A percentile compares a stretch with the other conserved stretches of the same genome.
phyloP scores from a whole-genome alignment of 345 rosid species.

The Streptanthus diversifolius region DNA sequence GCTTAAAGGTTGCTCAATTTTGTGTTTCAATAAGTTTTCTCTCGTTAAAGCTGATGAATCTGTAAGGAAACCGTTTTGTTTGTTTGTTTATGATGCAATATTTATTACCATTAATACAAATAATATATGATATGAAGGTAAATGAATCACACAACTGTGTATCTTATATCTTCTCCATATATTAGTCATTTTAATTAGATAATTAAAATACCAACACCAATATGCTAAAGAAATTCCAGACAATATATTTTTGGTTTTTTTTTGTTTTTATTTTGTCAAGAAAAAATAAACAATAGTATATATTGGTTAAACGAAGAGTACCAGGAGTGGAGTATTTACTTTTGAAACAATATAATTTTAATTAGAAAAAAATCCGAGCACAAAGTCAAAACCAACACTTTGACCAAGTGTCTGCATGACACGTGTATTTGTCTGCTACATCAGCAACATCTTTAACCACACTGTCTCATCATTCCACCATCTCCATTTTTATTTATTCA shows the following conservation, averaged over 20 bases:
- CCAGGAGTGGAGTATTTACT: conserved; percentile 20
- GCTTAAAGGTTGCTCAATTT: not conserved
- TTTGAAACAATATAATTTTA: not conserved
- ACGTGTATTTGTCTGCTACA: conserved; percentile 34
- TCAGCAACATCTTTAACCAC: conserved; percentile 34
- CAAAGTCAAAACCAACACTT: conserved; percentile 36
- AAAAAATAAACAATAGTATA: too few species aligned
- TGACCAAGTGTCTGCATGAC: conserved; percentile 26
- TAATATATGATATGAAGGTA: not conserved
- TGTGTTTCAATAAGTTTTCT: not conserved
- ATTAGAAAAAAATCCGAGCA: conserved; percentile 34
- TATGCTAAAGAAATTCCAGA: too few species aligned
- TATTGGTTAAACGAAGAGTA: not conserved
- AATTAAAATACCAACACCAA: not conserved
- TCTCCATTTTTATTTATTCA: not conserved
- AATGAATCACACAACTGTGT: not conserved
- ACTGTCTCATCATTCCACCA: conserved; percentile 39
- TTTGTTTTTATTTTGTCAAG: too few species aligned
- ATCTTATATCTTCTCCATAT: not conserved
- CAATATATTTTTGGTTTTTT: too few species aligned
- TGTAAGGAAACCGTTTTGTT: not conserved
- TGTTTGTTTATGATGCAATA: not conserved
- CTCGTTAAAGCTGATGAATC: not conserved
- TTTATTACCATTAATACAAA: not conserved
- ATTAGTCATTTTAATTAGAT: not conserved